Evolutionary conservation across 495 filamentous ascomycete species (phyloP).

Genomic region (Trichoderma asperelloides): DNA sequence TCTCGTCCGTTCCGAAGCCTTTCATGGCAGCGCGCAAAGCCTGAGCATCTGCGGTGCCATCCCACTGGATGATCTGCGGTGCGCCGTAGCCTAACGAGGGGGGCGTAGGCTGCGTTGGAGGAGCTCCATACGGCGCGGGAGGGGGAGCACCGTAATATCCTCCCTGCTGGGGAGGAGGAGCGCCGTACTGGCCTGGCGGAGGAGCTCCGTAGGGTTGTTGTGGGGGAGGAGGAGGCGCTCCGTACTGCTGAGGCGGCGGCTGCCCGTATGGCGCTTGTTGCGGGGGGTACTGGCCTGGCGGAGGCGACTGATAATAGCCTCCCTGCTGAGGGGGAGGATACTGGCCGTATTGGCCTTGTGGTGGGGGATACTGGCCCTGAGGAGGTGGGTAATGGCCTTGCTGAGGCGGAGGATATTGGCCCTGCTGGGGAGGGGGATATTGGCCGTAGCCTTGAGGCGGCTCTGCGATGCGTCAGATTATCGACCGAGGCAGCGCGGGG

Average conservation of each 20-base stretch:
- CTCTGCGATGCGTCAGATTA: slow-evolving; percentile 15
- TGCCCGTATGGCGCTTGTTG: slow-evolving; percentile 14
- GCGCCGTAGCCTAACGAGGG: slow-evolving; percentile 56
- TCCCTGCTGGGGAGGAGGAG: slow-evolving; percentile 25
- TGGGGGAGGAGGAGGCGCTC: slow-evolving; percentile 27
- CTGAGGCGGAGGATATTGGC: slow-evolving; percentile 16
- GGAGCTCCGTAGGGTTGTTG: slow-evolving; percentile 26
- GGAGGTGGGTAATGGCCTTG: slow-evolving; percentile 16
- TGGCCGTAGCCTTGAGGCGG: slow-evolving; percentile 20
- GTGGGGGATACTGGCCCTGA: slow-evolving; percentile 15
- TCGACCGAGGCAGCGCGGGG: background rate
- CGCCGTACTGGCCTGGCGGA: slow-evolving; percentile 26
- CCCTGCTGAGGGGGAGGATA: slow-evolving; percentile 24
- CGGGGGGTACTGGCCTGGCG: slow-evolving; percentile 33
- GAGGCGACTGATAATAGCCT: slow-evolving; percentile 22
- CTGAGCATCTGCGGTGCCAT: slow-evolving; percentile 57
- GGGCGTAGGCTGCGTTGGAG: slow-evolving; percentile 37
- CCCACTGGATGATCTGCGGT: slow-evolving; percentile 52
- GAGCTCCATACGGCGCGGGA: slow-evolving; percentile 22
- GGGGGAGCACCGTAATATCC: slow-evolving; percentile 35
- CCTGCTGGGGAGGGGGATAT: slow-evolving; percentile 15
- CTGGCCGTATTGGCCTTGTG: slow-evolving; percentile 19
- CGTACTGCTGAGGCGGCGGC: slow-evolving; percentile 22
- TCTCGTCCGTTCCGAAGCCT: slow-evolving; percentile 83
- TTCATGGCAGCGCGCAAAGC: slow-evolving; percentile 76